Evolutionary conservation across 2,329 filamentous ascomycete genomes (phyloP).

Genomic region (Aspergillus sergii): DNA sequence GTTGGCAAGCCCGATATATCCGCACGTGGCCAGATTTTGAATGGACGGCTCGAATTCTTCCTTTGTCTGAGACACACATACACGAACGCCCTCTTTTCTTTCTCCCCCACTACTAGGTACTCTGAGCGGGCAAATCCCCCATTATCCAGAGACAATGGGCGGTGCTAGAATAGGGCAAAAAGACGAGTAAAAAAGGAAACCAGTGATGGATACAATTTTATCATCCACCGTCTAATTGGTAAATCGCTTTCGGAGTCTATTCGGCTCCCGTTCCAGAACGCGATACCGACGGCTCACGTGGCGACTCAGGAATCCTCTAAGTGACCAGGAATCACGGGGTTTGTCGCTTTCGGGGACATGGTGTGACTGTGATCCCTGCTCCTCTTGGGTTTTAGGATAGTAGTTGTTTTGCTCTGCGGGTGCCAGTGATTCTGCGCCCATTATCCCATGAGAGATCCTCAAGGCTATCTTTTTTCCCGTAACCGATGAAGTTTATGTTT

Average conservation of each 20-base stretch:
- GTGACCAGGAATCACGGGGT: slow-evolving; percentile 28
- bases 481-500: neutral
- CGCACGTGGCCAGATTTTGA: slow-evolving; percentile 13
- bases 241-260: slow-evolving; percentile 32
- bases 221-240: slow-evolving; percentile 12
- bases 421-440: slow-evolving; percentile 26
- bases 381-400: slow-evolving; percentile 17
- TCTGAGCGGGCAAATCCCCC: neutral
- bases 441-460: slow-evolving; percentile 14
- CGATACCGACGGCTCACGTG: slow-evolving; percentile 32
- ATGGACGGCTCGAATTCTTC: neutral
- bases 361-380: slow-evolving; percentile 11
- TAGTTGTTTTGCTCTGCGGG: slow-evolving; percentile 17
- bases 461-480: neutral
- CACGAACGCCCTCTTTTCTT: neutral
- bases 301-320: slow-evolving; percentile 30
- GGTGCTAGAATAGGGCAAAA: neutral
- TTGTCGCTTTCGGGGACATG: slow-evolving; percentile 6
- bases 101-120: neutral
- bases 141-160: neutral
- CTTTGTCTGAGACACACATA: neutral
- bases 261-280: slow-evolving; percentile 34
- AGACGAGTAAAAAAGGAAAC: neutral
- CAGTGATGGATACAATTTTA: neutral
- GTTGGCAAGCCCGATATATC: slow-evolving; percentile 1